Evolutionary conservation across 345 rosid genomes (phyloP).

Genomic region (thale cress (Arabidopsis thaliana)): TAIR10.1 NC_003071.7:9316501-9317000

Average conservation of each 20-base stretch:
- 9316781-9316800: not conserved
- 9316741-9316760: not conserved
- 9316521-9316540: not conserved
- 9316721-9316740: not conserved
- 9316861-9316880: not conserved
- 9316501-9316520: not conserved
- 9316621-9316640: not conserved
- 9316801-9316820: not conserved
- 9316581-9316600: not conserved
- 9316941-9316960: not conserved
- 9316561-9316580: not conserved
- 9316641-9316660: not conserved
- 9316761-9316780: not conserved
- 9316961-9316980: not conserved
- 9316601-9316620: not conserved
- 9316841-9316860: not conserved
- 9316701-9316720: conserved; percentile 5
- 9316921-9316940: not conserved
- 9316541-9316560: not conserved
- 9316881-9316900: not conserved
- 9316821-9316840: not conserved
- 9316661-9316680: not conserved
- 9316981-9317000: not conserved
- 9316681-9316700: not conserved
- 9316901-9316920: conserved; percentile 2